Evolutionary conservation across 345 rosid genomes (phyloP).

Genomic region (Salix viminalis): DNA sequence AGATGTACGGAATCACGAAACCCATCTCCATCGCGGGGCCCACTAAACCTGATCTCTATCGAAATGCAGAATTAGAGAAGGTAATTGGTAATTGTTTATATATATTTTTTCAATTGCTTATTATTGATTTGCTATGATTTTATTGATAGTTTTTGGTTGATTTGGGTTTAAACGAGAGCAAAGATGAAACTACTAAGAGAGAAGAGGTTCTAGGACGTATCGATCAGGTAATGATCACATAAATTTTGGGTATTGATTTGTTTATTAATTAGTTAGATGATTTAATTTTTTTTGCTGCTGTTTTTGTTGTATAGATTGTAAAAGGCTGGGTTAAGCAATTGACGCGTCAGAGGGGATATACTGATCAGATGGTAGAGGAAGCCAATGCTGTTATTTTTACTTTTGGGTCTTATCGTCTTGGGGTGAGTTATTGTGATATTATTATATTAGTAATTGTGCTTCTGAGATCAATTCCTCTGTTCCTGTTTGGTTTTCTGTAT

Average conservation of each 20-base stretch:
- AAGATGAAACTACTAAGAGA: slow-evolving; percentile 20
- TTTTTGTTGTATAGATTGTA: slow-evolving; percentile 16
- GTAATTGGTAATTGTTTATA: background rate
- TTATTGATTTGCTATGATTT: background rate
- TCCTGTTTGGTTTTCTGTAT: too few species aligned
- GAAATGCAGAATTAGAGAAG: slow-evolving; percentile 23
- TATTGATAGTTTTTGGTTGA: slow-evolving; percentile 22
- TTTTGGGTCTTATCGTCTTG: slow-evolving; percentile 87
- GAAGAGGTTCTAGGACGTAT: slow-evolving; percentile 23
- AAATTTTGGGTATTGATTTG: background rate
- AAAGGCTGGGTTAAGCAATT: slow-evolving; percentile 28
- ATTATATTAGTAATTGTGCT: background rate
- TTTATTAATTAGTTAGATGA: background rate
- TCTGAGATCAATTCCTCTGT: too few species aligned
- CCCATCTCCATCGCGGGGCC: slow-evolving; percentile 21
- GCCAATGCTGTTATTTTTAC: slow-evolving; percentile 87
- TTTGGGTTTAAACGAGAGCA: slow-evolving; percentile 24
- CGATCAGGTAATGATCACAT: slow-evolving; percentile 13
- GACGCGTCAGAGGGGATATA: slow-evolving; percentile 28
- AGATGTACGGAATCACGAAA: slow-evolving; percentile 19
- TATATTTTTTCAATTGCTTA: background rate
- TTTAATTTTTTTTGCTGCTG: background rate
- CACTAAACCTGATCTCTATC: slow-evolving; percentile 21
- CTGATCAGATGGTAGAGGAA: slow-evolving; percentile 85
- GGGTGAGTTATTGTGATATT: slow-evolving; percentile 43